phyloP scores from a whole-genome alignment of 202 grass and related monocot species.

The Carex arenaria region DNA sequence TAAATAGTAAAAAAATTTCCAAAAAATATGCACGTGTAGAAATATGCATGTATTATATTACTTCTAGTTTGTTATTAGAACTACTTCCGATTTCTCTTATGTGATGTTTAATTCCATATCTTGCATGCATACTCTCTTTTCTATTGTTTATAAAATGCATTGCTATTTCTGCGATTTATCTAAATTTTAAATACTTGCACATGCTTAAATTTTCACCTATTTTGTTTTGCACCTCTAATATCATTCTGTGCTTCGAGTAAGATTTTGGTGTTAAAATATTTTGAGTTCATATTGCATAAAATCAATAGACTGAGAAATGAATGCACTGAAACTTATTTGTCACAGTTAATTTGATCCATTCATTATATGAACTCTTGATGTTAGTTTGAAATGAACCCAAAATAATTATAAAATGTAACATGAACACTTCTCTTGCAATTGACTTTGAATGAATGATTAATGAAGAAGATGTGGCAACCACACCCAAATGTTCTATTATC shows the following conservation, averaged over 20 bases:
- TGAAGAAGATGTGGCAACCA: background rate
- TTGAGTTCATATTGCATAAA: background rate
- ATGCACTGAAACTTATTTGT: too few species aligned
- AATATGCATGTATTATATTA: background rate
- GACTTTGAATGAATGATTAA: background rate
- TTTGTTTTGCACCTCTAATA: too few species aligned
- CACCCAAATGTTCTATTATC: background rate
- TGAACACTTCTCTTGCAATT: background rate
- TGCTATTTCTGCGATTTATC: background rate
- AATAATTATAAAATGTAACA: background rate
- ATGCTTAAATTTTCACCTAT: too few species aligned
- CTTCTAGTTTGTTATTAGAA: background rate
- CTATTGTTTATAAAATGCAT: background rate
- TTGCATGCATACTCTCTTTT: background rate
- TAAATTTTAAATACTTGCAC: too few species aligned
- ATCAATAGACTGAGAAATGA: background rate
- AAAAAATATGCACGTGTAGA: background rate
- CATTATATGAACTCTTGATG: background rate
- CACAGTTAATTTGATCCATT: too few species aligned
- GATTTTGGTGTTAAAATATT: background rate
- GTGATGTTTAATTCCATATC: background rate
- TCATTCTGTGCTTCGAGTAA: background rate
- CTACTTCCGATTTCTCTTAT: background rate
- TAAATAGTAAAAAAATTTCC: too few species aligned
- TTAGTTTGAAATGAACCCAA: background rate